Base-by-base conservation (phyloP, 1,284 basidiomycete genomes). In the Cryptococcus sp. region DNA sequence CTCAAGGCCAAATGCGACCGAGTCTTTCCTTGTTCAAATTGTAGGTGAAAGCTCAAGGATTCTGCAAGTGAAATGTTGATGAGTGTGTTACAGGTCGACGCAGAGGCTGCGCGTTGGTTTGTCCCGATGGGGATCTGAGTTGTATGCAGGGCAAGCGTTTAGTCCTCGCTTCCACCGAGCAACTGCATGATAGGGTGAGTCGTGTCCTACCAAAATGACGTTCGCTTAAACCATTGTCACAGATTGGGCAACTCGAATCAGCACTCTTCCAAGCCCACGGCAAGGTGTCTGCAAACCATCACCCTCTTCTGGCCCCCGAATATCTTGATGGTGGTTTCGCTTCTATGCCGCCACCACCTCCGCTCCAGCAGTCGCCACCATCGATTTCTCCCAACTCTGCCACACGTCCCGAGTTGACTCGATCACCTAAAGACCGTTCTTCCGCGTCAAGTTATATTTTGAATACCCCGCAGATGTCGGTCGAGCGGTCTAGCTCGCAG, bases 61-160 rank as follows among this genome's bases (percentile, higher is more conserved):
- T 7, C 29, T 34, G 29, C 3, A 34, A 34, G 29, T 10, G 8
- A 2, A 7, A 34, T 13, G 29, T 10, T 34, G 29, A 34, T 34
- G 8, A 34, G 2, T 20, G 1, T 20, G 37, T 23, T 20, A 26
- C 13, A 73, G 70, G 72, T 58, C 69, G 72, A 46, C 58, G 72
- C 47, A 56, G 73, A 55, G 75, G 75, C 11, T 76, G 75, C 50
- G 73, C 75, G 3, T 44, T 73, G 5, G 71, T 73, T 7, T 76
- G 75, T 50, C 75, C 75, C 1, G 75, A 76, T 54, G 72, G 72
- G 2, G 73, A 75, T 58, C 58, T 76, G n/a, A 70, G 69, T 44
- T 75, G 73, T 54, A 76, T 76, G 75, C 71, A 75, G 46, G 75
- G 75, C 22, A 76, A 76, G 49, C 64, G 75, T 29, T 59, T 76